Evolutionary conservation across 805 yeast genomes (phyloP).

Genomic region (Metschnikowia noctiluminum): DNA sequence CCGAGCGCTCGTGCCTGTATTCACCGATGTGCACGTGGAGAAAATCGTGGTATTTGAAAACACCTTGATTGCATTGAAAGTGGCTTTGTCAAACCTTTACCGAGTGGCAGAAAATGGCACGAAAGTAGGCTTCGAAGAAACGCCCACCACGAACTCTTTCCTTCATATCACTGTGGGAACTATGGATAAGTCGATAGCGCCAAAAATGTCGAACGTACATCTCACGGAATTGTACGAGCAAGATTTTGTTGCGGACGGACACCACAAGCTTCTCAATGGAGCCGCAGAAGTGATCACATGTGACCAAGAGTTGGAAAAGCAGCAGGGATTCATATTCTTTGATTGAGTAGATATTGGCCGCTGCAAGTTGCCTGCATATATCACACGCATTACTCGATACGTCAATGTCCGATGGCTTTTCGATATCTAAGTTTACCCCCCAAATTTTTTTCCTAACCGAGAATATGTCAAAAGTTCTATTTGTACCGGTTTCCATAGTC

Average conservation of each 20-base stretch:
- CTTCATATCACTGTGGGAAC: slow-evolving; percentile 77
- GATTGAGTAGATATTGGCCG: slow-evolving; percentile 3
- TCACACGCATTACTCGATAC: not conserved
- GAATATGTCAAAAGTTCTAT: slow-evolving; percentile 44
- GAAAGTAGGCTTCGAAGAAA: slow-evolving; percentile 12
- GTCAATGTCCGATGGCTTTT: too few relatives aligned
- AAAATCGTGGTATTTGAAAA: slow-evolving; percentile 47
- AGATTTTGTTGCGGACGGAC: slow-evolving; percentile 5
- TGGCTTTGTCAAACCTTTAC: slow-evolving; percentile 25
- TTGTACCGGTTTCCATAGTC: slow-evolving; percentile 83
- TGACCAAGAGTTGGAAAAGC: slow-evolving; percentile 8
- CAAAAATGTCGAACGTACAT: slow-evolving; percentile 13
- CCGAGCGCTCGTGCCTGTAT: slow-evolving; percentile 12
- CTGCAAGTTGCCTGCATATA: slow-evolving; percentile 2
- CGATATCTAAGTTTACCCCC: too few relatives aligned
- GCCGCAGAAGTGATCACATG: slow-evolving; percentile 8
- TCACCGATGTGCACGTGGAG: slow-evolving; percentile 40
- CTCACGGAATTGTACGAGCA: slow-evolving; percentile 7
- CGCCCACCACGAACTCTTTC: slow-evolving; percentile 35
- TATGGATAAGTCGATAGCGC: slow-evolving; percentile 6
- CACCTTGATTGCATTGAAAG: slow-evolving; percentile 53
- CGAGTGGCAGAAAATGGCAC: slow-evolving; percentile 7
- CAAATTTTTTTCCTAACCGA: too few relatives aligned
- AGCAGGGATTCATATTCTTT: slow-evolving; percentile 11
- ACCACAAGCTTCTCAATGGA: slow-evolving; percentile 2